These are phyloP conservation scores for Zymoseptoria passerinii DNA, from an alignment of 2,329 filamentous ascomycete species.

Conservation along the genomic window DNA sequence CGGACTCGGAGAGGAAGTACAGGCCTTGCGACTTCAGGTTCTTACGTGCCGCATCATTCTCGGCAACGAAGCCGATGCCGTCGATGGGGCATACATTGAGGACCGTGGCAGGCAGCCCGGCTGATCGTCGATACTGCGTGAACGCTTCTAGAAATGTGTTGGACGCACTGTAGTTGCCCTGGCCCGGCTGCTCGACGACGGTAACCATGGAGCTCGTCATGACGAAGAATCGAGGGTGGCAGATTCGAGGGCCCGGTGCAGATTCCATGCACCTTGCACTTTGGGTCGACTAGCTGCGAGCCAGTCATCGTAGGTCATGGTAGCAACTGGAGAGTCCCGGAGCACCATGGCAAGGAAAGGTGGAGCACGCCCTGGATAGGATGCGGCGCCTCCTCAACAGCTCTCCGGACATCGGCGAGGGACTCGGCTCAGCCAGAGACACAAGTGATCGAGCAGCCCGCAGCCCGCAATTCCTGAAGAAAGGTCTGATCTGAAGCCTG, in stretches of 20 bases:
- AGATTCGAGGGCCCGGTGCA: conserved; percentile 27
- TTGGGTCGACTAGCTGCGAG: background rate
- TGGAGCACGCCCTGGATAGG: conserved; percentile 7
- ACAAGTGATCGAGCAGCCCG: background rate
- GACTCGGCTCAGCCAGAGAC: background rate
- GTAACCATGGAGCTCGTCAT: conserved; percentile 39
- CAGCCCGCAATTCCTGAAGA: conserved; percentile 1
- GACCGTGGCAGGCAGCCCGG: conserved; percentile 39
- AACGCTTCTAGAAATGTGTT: conserved; percentile 27
- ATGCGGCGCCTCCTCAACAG: background rate
- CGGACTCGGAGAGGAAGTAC: background rate
- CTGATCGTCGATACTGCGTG: conserved; percentile 33
- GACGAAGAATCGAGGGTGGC: conserved; percentile 34
- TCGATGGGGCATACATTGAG: conserved; percentile 48
- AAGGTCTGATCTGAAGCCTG: background rate
- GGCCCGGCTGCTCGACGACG: conserved; percentile 48
- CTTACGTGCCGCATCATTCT: background rate
- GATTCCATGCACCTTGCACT: conserved; percentile 2
- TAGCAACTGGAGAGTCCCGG: conserved; percentile 1
- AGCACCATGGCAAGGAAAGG: conserved; percentile 8
- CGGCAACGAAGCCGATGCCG: conserved; percentile 32
- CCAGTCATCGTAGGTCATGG: conserved; percentile 7
- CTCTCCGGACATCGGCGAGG: conserved; percentile 1
- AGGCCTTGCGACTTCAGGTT: background rate
- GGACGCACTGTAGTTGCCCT: conserved; percentile 51